Evolutionary conservation across 768 basidiomycete species (phyloP).

Genomic region (Pleurotus ostreatus): DNA sequence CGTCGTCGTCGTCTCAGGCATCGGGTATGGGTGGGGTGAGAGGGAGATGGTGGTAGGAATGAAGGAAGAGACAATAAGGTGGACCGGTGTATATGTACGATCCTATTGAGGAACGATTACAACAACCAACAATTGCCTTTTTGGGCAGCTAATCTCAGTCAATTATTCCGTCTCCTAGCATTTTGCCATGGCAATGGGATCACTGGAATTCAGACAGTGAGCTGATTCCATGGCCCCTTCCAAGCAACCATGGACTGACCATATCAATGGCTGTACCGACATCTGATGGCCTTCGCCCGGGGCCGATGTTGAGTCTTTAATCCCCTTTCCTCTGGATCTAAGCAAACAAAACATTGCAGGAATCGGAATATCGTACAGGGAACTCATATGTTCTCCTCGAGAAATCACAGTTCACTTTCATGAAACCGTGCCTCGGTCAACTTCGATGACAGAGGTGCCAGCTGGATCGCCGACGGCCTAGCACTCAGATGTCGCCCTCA

Average conservation of each 20-base stretch:
- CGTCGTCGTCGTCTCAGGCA: slow-evolving; percentile 27
- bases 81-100: background rate
- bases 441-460: too few relatives aligned
- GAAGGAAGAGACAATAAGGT: slow-evolving; percentile 9
- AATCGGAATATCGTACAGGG: too few relatives aligned
- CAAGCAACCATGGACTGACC: background rate
- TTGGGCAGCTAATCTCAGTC: background rate
- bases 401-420: too few relatives aligned
- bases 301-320: background rate
- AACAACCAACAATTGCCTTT: slow-evolving; percentile 3
- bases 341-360: too few relatives aligned
- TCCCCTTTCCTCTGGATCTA: background rate
- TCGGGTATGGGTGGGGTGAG: slow-evolving; percentile 14
- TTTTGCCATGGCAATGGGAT: slow-evolving; percentile 7
- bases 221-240: slow-evolving; percentile 5
- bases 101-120: background rate
- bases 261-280: slow-evolving; percentile 7
- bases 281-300: background rate
- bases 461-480: too few relatives aligned
- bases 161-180: slow-evolving; percentile 2
- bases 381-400: too few relatives aligned
- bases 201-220: background rate
- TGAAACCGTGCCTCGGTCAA: too few relatives aligned
- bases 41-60: slow-evolving; percentile 15
- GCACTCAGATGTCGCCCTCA: too few relatives aligned